Evolutionary conservation across 2,329 filamentous ascomycete genomes (phyloP).

Genomic region (Penicillium oxalicum): DNA sequence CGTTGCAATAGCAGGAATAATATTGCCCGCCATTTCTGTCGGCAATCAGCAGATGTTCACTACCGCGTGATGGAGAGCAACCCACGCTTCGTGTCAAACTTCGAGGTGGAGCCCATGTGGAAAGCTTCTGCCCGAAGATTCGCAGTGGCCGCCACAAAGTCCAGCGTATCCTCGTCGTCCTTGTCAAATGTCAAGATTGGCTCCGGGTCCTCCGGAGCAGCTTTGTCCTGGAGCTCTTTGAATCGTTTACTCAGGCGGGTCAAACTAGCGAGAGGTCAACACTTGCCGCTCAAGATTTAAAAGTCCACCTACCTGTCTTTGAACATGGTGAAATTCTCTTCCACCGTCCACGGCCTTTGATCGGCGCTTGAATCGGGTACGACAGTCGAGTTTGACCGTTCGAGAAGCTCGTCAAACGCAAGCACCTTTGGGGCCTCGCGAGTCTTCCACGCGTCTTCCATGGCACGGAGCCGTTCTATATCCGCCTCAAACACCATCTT

Average conservation of each 20-base stretch:
- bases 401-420: conserved; percentile 57
- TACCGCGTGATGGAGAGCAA: not conserved
- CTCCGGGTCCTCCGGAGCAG: conserved; percentile 27
- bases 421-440: conserved; percentile 68
- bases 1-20: conserved; percentile 95
- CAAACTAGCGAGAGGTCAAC: conserved; percentile 47
- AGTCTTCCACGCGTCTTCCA: conserved; percentile 96
- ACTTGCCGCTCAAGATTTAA: not conserved
- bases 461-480: conserved; percentile 71
- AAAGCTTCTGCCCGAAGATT: conserved; percentile 89
- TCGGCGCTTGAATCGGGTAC: conserved; percentile 56
- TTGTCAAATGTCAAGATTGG: conserved; percentile 87
- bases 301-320: conserved; percentile 56
- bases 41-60: conserved; percentile 2
- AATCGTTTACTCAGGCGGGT: conserved; percentile 69
- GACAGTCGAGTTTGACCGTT: conserved; percentile 48
- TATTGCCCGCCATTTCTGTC: conserved; percentile 93
- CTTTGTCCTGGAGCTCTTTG: conserved; percentile 55
- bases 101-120: conserved; percentile 77
- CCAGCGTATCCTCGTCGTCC: conserved; percentile 88
- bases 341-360: conserved; percentile 72
- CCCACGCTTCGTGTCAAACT: conserved; percentile 84
- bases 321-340: conserved; percentile 82
- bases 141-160: conserved; percentile 86
- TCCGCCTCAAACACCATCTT: conserved; percentile 89